Evolutionary conservation across 441 rosid genomes (phyloP).

Genomic region (Dalechampia spathulata): DNA sequence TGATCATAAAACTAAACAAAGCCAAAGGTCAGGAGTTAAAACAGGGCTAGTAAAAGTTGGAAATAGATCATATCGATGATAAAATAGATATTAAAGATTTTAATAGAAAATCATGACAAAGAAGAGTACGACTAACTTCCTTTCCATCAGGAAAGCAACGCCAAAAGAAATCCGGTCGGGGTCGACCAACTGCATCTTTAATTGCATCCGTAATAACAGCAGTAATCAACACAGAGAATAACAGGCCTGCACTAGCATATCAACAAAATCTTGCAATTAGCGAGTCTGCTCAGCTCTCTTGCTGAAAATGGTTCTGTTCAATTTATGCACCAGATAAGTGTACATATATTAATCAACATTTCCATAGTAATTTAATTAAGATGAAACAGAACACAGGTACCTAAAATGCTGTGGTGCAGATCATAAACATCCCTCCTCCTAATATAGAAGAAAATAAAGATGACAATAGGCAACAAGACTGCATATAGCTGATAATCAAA

Average conservation of each 20-base stretch:
- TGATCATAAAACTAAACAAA: slow-evolving; percentile 39
- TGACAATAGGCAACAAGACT: slow-evolving; percentile 49
- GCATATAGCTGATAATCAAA: slow-evolving; percentile 39
- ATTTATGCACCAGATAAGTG: no score
- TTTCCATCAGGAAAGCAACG: slow-evolving; percentile 84
- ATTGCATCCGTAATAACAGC: slow-evolving; percentile 77
- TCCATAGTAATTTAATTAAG: no score
- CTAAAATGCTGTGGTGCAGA: slow-evolving; percentile 71
- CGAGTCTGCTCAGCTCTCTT: no score
- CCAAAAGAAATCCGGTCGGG: slow-evolving; percentile 75
- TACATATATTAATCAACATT: no score
- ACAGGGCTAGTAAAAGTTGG: no score
- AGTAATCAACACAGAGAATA: slow-evolving; percentile 59
- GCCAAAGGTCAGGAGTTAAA: background rate
- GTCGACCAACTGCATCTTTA: slow-evolving; percentile 55
- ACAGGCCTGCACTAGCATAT: slow-evolving; percentile 59
- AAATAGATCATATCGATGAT: no score
- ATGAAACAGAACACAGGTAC: slow-evolving; percentile 33
- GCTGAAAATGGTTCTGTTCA: no score
- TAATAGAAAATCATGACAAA: background rate
- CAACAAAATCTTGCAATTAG: no score
- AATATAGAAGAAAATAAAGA: slow-evolving; percentile 50
- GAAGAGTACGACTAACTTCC: slow-evolving; percentile 35
- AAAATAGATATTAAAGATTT: background rate
- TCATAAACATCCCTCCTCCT: slow-evolving; percentile 65